These are phyloP conservation scores for Talaromyces islandicus DNA, from an alignment of 2,329 filamentous ascomycete species.

Conservation along the genomic window DNA sequence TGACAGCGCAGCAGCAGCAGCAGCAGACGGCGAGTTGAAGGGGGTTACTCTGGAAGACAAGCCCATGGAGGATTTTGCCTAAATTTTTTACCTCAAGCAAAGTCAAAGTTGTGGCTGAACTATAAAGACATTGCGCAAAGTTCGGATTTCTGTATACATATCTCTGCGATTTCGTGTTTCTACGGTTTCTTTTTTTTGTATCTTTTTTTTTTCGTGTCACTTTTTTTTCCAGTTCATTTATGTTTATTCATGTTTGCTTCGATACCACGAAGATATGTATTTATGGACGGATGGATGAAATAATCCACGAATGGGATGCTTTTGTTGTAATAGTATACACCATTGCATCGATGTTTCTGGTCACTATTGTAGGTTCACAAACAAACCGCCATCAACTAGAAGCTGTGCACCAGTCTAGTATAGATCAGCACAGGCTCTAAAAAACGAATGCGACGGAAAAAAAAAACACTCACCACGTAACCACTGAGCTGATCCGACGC, in stretches of 20 bases:
- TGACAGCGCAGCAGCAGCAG: conserved; percentile 26
- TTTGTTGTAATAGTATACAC: neutral
- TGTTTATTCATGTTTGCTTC: neutral
- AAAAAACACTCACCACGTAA: conserved; percentile 53
- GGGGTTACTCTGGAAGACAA: conserved; percentile 66
- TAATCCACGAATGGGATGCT: neutral
- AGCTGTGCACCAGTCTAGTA: conserved; percentile 67
- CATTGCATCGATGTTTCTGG: neutral
- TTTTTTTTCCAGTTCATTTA: conserved; percentile 1
- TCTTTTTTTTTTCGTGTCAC: neutral
- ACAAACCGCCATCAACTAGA: conserved; percentile 80
- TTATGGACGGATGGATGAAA: conserved; percentile 5
- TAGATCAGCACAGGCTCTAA: conserved; percentile 1
- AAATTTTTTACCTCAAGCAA: neutral
- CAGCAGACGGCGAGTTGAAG: conserved; percentile 31
- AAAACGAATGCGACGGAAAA: neutral
- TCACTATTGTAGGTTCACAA: conserved; percentile 74
- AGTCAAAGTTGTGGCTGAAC: neutral
- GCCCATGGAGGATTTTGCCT: conserved; percentile 65
- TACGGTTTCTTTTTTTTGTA: neutral
- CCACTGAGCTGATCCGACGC: conserved; percentile 71
- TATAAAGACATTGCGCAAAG: neutral
- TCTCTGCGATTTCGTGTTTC: neutral
- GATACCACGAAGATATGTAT: conserved; percentile 10
- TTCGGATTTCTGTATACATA: conserved; percentile 9